Base-by-base conservation (phyloP, 2,329 filamentous ascomycete genomes). In the Aspergillus novofumigatus region DNA sequence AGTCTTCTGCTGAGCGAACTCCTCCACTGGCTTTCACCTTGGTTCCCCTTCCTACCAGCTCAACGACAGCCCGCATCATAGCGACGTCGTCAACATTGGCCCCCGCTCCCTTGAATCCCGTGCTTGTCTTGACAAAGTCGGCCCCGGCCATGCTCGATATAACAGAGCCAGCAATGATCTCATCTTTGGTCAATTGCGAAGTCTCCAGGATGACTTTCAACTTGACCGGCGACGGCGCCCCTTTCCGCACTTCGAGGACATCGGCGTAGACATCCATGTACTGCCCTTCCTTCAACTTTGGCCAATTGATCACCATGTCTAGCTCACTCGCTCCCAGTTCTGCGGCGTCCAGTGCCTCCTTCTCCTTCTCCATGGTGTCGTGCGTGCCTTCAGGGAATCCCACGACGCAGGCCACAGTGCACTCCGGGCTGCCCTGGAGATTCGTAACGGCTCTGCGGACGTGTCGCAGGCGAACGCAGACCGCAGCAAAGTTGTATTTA, bases 131-230 rank as follows among this genome's bases (percentile, higher is more conserved):
- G 59, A 86, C 80, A 60, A 79, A 86, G 62, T 86, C 82, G 50
- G 81, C 81, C 4, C 77, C 77, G 2, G 83, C 82, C 35, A 78
- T 74, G 17, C 77, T 78, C 2, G 80, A 78, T 44, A 86, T 73
- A 23, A 80, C 75, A 20, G 77, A 78, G 0, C 77, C 83, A 1
- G 82, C 82, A 35, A 85, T 75, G 54, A 85, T 79, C 59, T 85
- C 76, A 4, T 73, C 64, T 4, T 67, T 60, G 2, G 66, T 68
- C 20, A 86, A 73, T 64, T 83, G 79, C 0, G 80, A 80, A 7
- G 83, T 84, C 67, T 86, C 84, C 52, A 86, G 69, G 60, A 86
- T 86, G 49, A 85, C 78, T 67, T 86, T 86, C 44, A 82, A 63
- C 23, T 75, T 71, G 2, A 75, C 67, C 8, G 77, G 75, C 5